Percentiles rank a stretch among this genome's conserved stretches.
phyloP scores from a whole-genome alignment of 176 grass and related monocot species.

The Zea luxurians region DNA sequence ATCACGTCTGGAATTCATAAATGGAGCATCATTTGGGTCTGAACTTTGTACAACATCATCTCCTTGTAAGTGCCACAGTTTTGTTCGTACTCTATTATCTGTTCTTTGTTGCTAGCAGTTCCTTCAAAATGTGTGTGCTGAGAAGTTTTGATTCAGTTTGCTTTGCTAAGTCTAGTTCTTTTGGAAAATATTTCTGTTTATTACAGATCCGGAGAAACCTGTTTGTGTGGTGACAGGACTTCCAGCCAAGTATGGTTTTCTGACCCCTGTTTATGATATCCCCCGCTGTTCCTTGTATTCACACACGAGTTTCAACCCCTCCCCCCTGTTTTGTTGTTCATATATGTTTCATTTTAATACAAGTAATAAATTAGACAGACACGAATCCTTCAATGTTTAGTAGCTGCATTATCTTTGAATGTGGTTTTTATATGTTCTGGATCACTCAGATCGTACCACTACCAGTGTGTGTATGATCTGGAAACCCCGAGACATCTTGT shows the following conservation, averaged over 20 bases:
- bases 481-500: neutral
- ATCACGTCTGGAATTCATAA: conserved; percentile 83
- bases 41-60: conserved; percentile 60
- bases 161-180: neutral
- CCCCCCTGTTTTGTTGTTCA: neutral
- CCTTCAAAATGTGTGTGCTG: neutral
- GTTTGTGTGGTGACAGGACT: conserved; percentile 78
- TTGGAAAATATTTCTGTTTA: neutral
- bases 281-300: conserved; percentile 13
- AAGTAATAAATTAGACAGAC: neutral
- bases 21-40: conserved; percentile 73
- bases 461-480: neutral
- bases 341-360: conserved; percentile 16
- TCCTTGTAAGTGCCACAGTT: conserved; percentile 61
- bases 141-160: neutral
- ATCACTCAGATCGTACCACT: neutral
- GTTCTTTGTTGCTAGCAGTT: conserved; percentile 3
- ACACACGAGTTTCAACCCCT: neutral
- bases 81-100: neutral
- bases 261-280: conserved; percentile 14
- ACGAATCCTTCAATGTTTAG: conserved; percentile 1
- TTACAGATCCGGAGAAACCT: conserved; percentile 75
- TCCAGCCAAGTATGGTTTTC: conserved; percentile 74
- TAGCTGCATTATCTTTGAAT: conserved; percentile 4
- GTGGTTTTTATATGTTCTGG: neutral